A percentile compares a stretch with the other conserved stretches of the same genome.
Conservation (phyloP, 106 monocot species). For the Platanthera guangdongensis region DNA sequence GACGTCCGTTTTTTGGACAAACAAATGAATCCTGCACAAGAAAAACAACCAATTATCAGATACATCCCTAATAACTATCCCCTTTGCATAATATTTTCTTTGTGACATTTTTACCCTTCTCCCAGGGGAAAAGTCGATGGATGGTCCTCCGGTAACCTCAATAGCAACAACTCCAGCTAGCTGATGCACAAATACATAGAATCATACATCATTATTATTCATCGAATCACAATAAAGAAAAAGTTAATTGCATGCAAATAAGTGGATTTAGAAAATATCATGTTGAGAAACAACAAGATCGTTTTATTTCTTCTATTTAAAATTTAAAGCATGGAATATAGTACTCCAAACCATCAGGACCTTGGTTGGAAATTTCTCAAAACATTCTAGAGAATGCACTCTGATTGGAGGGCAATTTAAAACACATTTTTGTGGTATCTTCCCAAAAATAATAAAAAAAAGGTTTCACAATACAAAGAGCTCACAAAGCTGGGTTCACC, state of each 20-base stretch:
- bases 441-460: neutral
- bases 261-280: neutral
- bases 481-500: neutral
- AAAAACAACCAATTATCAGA: constrained; percentile 10
- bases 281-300: neutral
- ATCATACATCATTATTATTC: neutral
- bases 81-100: neutral
- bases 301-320: neutral
- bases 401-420: neutral
- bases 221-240: neutral
- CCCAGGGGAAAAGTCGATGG: constrained; percentile 75
- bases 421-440: neutral
- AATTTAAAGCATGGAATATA: neutral
- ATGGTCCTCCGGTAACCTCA: constrained; percentile 83
- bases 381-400: neutral
- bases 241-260: neutral
- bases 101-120: constrained; percentile 43
- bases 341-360: neutral
- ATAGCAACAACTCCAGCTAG: constrained; percentile 98
- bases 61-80: neutral
- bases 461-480: neutral
- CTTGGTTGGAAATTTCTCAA: neutral
- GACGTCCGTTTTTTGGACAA: constrained; percentile 76
- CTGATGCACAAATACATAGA: constrained; percentile 19
- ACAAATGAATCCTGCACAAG: constrained; percentile 69